phyloP scores from a whole-genome alignment of 2,329 filamentous ascomycete species.

The Phialophora chinensis region DNA sequence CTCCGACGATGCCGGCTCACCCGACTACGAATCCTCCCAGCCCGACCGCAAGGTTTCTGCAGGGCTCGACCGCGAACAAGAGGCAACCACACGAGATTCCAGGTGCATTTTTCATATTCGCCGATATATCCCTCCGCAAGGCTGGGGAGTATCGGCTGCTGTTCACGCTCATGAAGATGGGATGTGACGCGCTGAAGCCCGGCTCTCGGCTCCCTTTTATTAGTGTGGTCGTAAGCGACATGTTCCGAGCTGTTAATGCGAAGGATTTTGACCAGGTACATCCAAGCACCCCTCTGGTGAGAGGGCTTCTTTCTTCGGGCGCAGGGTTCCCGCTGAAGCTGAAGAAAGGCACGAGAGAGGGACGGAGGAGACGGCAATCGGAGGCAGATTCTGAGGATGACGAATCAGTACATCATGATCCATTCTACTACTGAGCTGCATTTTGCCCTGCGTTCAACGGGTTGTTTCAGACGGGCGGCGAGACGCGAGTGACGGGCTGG shows the following conservation, averaged over 20 bases:
- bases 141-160: constrained; percentile 53
- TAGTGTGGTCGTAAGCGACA: constrained; percentile 30
- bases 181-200: constrained; percentile 15
- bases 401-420: constrained; percentile 25
- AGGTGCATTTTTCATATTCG: constrained; percentile 55
- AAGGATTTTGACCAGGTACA: constrained; percentile 42
- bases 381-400: constrained; percentile 34
- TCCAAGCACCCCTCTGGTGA: constrained; percentile 39
- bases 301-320: constrained; percentile 38
- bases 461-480: not conserved
- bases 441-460: not conserved
- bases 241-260: constrained; percentile 40
- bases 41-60: constrained; percentile 33
- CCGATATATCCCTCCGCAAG: constrained; percentile 54
- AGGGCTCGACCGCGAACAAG: constrained; percentile 12
- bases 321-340: constrained; percentile 40
- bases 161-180: constrained; percentile 53
- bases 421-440: not conserved
- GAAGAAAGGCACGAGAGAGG: constrained; percentile 39
- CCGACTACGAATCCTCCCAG: constrained; percentile 39
- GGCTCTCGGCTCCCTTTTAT: constrained; percentile 29
- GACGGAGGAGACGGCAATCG: constrained; percentile 27
- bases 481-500: not conserved
- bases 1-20: constrained; percentile 48
- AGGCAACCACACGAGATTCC: constrained; percentile 40